phyloP scores from a whole-genome alignment of 116 monocot species.

The Iris pallida region DNA sequence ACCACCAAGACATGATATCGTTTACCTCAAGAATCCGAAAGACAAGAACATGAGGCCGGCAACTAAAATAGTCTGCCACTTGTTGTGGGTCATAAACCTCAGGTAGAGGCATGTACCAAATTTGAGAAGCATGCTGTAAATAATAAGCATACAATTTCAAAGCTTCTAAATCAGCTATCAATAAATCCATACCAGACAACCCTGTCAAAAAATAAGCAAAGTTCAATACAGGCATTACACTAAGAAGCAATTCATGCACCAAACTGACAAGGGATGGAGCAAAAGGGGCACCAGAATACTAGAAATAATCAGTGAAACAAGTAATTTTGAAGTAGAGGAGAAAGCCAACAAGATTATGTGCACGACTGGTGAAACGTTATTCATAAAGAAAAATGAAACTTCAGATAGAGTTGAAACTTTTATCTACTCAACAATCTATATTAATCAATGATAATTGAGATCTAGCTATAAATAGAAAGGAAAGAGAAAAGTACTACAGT shows the following conservation, averaged over 20 bases:
- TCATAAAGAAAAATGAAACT: not conserved
- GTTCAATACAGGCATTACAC: not conserved
- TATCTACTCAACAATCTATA: too few relatives aligned
- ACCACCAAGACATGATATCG: not conserved
- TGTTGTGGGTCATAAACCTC: constrained; percentile 67
- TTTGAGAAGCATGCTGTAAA: constrained; percentile 32
- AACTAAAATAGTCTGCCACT: constrained; percentile 65
- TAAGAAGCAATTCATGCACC: not conserved
- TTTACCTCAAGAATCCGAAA: constrained; percentile 73
- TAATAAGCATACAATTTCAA: constrained; percentile 53
- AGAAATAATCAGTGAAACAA: not conserved
- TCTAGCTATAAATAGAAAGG: too few relatives aligned
- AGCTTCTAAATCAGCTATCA: constrained; percentile 85
- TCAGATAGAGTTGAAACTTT: too few relatives aligned
- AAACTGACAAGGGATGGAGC: too few relatives aligned
- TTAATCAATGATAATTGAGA: too few relatives aligned
- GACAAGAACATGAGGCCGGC: constrained; percentile 71
- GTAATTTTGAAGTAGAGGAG: not conserved
- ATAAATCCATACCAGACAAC: constrained; percentile 57
- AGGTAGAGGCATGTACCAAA: constrained; percentile 70
- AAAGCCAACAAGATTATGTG: not conserved
- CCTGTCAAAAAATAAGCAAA: constrained; percentile 36
- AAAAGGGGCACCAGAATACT: too few relatives aligned
- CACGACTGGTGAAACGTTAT: not conserved
- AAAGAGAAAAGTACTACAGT: too few relatives aligned